Base-by-base conservation (phyloP, 805 yeast species). In the Zygosaccharomyces lentus region DNA sequence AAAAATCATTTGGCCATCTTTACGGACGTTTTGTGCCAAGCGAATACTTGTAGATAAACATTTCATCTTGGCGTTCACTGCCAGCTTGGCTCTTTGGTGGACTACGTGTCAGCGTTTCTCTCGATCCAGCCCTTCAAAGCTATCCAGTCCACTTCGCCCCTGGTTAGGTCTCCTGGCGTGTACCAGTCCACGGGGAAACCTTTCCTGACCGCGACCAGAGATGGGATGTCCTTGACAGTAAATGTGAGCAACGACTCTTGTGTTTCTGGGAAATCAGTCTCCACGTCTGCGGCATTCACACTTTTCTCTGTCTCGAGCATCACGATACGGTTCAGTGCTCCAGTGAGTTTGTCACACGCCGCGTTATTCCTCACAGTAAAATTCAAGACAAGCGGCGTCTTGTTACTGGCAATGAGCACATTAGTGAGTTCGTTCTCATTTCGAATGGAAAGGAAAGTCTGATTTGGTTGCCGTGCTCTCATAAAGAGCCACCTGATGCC, bases 361-460 rank as follows among this genome's bases (percentile, higher is more conserved):
- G 75, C 69, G 54, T 84, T 87, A 8, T 87, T 87, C 46, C 79
- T 59, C 35, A 77, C 69, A 1, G 89, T 84, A 66, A 87, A 87
- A 62, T 87, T 83, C 56, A 86, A 70, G 37, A 87, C 63, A 45
- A 85, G 65, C 1, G 95, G 93, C 35, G 75, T 73, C 47, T 78
- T 75, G 45, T 74, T 68, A 34, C 62, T 64, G 24, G 70, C 62
- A 25, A 80, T 59, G 30, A 81, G 54, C 24, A 76, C 55, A 29
- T 76, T 74, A 43, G 81, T 79, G 37, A 87, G 64, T 54, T 87
- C 95, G 43, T 71, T 66, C 16, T 76, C 75, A 45, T 75, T 71
- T 50, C 81, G 70, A 15, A 87, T 69, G 31, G 82, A 75, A n/a
- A 73, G 60, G 51, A 74, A 78, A 25, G 51, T 46, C 25, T 50